Conservation (phyloP, 2,329 filamentous ascomycete genomes). For the Rhynchosporium graminicola region DNA sequence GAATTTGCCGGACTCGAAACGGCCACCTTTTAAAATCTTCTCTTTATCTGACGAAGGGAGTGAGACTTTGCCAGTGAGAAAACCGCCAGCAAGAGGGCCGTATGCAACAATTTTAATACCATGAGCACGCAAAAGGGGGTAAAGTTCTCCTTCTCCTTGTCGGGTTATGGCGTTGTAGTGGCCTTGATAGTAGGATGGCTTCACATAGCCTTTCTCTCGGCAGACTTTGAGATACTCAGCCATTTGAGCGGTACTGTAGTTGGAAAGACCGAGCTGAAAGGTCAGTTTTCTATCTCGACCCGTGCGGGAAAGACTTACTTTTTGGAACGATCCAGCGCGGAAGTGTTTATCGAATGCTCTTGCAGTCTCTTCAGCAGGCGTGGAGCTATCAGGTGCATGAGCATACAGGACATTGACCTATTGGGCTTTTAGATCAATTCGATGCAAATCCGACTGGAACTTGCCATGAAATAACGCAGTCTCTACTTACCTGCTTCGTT, state of each 20-base stretch:
- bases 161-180: constrained; percentile 83
- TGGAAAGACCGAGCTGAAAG: constrained; percentile 67
- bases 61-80: constrained; percentile 39
- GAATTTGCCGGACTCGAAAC: constrained; percentile 9
- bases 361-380: constrained; percentile 71
- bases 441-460: neutral
- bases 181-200: constrained; percentile 77
- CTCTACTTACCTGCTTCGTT: constrained; percentile 53
- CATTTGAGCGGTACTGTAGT: constrained; percentile 82
- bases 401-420: constrained; percentile 73
- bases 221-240: constrained; percentile 78
- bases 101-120: constrained; percentile 76
- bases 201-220: constrained; percentile 75
- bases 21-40: constrained; percentile 3
- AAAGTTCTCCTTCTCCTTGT: constrained; percentile 70
- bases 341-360: constrained; percentile 21
- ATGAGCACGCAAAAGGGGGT: constrained; percentile 70
- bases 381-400: constrained; percentile 65
- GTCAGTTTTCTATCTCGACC: neutral
- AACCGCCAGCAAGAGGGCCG: constrained; percentile 49
- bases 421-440: neutral
- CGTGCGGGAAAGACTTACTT: neutral
- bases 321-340: constrained; percentile 15
- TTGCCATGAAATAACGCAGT: neutral
- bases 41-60: constrained; percentile 3